Evolutionary conservation across 192 early-diverging fungal species (phyloP).

Genomic region (Backusella circina): DNA sequence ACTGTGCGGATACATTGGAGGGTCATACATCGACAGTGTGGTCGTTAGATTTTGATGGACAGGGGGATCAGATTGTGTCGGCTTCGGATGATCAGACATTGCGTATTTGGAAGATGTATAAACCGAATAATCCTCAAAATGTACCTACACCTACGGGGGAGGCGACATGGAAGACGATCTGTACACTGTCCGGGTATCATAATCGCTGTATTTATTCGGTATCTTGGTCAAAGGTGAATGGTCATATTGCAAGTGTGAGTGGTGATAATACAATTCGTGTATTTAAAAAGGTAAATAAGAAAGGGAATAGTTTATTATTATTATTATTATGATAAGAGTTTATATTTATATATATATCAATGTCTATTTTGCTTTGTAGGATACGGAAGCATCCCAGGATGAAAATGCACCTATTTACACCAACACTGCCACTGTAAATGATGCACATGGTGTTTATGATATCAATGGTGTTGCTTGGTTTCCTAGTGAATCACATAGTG

Average conservation of each 20-base stretch:
- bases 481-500: slow-evolving; percentile 53
- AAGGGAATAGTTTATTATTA: background rate
- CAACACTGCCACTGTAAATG: slow-evolving; percentile 38
- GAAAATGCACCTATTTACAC: slow-evolving; percentile 24
- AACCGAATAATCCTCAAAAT: slow-evolving; percentile 43
- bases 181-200: slow-evolving; percentile 67
- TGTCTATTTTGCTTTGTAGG: background rate
- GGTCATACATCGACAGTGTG: slow-evolving; percentile 93
- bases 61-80: slow-evolving; percentile 62
- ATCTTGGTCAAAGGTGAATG: slow-evolving; percentile 79
- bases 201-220: slow-evolving; percentile 88
- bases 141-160: slow-evolving; percentile 51
- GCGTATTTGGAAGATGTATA: slow-evolving; percentile 69
- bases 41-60: slow-evolving; percentile 82
- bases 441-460: slow-evolving; percentile 84
- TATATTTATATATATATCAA: background rate
- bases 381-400: background rate
- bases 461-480: slow-evolving; percentile 91
- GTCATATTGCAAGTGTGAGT: slow-evolving; percentile 72
- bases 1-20: slow-evolving; percentile 77
- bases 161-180: slow-evolving; percentile 67
- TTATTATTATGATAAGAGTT: background rate
- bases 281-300: slow-evolving; percentile 39
- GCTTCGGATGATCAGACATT: slow-evolving; percentile 88
- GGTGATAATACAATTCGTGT: slow-evolving; percentile 81